Percentiles rank a stretch among this genome's conserved stretches.
Conservation (phyloP, 352 stramenopile species). For the Phytophthora syringae region DNA sequence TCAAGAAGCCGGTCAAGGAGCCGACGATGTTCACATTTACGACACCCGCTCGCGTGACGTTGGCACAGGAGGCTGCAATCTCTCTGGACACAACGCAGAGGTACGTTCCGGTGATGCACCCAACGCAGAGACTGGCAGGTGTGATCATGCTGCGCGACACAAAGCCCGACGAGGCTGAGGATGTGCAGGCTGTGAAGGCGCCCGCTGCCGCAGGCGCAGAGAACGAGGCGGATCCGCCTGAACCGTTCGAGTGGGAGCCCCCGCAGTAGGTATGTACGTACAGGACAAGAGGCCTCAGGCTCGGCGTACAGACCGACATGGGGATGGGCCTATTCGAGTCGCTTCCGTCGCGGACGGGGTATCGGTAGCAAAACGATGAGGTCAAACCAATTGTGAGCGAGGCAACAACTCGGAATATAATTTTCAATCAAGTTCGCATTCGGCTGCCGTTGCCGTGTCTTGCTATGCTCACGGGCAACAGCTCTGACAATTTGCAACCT, state of each 20-base stretch:
- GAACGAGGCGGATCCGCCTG: constrained; percentile 94
- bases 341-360: constrained; percentile 1
- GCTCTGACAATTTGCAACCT: no score
- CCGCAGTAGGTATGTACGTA: constrained; percentile 55
- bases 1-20: constrained; percentile 87
- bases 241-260: constrained; percentile 97
- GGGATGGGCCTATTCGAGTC: constrained; percentile 23
- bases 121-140: constrained; percentile 79
- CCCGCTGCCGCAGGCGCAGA: constrained; percentile 90
- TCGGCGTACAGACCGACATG: constrained; percentile 27
- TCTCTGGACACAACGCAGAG: constrained; percentile 93
- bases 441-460: background rate
- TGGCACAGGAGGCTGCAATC: constrained; percentile 91
- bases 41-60: constrained; percentile 95
- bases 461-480: no score
- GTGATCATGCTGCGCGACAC: constrained; percentile 97
- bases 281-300: constrained; percentile 28
- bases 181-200: constrained; percentile 94
- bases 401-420: constrained; percentile 39
- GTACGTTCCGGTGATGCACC: constrained; percentile 87
- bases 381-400: constrained; percentile 27
- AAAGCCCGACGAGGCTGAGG: constrained; percentile 92
- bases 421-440: constrained; percentile 37
- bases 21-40: constrained; percentile 92
- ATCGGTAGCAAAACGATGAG: constrained; percentile 28